Evolutionary conservation across 306 rosid species (phyloP).

Genomic region (Morella rubra): DNA sequence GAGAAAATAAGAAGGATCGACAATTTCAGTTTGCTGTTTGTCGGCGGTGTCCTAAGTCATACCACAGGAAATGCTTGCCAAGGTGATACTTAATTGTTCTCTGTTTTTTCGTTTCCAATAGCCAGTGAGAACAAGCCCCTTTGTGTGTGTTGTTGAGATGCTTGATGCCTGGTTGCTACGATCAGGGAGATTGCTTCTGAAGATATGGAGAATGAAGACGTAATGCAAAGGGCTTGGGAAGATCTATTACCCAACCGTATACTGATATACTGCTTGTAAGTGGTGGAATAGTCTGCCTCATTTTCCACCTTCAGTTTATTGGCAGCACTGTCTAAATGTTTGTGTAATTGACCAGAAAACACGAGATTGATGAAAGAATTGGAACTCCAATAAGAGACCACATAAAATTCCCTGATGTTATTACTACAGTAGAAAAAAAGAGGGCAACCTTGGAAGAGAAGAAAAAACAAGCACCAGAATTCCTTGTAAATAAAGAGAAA

Average conservation of each 20-base stretch:
- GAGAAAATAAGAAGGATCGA: slow-evolving; percentile 60
- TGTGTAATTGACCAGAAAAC: slow-evolving; percentile 54
- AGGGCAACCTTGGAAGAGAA: slow-evolving; percentile 25
- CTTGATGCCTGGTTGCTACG: slow-evolving; percentile 41
- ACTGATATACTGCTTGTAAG: slow-evolving; percentile 92
- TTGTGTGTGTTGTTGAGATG: slow-evolving; percentile 8
- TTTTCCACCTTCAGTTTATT: slow-evolving; percentile 26
- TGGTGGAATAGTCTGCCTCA: slow-evolving; percentile 16
- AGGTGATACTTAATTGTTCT: slow-evolving; percentile 39
- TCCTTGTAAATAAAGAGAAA: slow-evolving; percentile 37
- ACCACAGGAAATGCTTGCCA: slow-evolving; percentile 93
- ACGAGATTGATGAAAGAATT: slow-evolving; percentile 61
- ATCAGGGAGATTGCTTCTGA: slow-evolving; percentile 63
- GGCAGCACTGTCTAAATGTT: slow-evolving; percentile 15
- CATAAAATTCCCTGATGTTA: slow-evolving; percentile 56
- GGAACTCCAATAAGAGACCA: slow-evolving; percentile 84
- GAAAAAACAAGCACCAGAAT: slow-evolving; percentile 27
- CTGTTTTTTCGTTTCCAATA: slow-evolving; percentile 6
- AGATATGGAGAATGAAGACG: slow-evolving; percentile 42
- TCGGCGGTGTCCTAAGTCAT: slow-evolving; percentile 91
- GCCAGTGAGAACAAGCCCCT: slow-evolving; percentile 13
- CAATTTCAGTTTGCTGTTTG: slow-evolving; percentile 82
- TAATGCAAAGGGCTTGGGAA: slow-evolving; percentile 74
- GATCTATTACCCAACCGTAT: slow-evolving; percentile 71
- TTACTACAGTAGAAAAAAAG: slow-evolving; percentile 31